phyloP scores from a whole-genome alignment of 805 yeast species.

The Diddensiella caesifluorescens region DNA sequence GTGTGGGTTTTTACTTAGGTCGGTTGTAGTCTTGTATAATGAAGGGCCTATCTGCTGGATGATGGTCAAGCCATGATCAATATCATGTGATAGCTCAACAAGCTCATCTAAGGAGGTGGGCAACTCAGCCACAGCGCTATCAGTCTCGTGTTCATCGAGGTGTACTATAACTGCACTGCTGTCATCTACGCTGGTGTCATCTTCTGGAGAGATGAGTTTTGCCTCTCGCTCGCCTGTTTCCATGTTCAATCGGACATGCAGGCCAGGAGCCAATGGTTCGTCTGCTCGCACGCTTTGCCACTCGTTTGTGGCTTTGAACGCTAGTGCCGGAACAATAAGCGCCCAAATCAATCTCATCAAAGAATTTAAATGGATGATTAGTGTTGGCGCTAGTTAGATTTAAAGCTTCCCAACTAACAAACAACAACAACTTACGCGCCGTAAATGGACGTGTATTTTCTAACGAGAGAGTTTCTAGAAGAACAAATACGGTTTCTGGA shows the following conservation, averaged over 20 bases:
- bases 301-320: slow-evolving; percentile 55
- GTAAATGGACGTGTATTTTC: slow-evolving; percentile 7
- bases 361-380: too few species aligned
- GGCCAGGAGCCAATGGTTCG: slow-evolving; percentile 77
- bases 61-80: slow-evolving; percentile 50
- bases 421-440: too few species aligned
- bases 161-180: slow-evolving; percentile 6
- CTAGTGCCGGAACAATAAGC: too few species aligned
- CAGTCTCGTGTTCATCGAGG: slow-evolving; percentile 1
- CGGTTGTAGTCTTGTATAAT: slow-evolving; percentile 16
- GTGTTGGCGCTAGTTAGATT: too few species aligned
- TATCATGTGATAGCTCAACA: slow-evolving; percentile 54
- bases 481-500: slow-evolving; percentile 9
- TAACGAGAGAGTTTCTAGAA: slow-evolving; percentile 7
- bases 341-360: too few species aligned
- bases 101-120: slow-evolving; percentile 36
- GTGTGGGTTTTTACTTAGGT: slow-evolving; percentile 16
- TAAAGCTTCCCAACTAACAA: too few species aligned
- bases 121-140: not conserved
- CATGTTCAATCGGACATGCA: slow-evolving; percentile 68
- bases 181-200: slow-evolving; percentile 12
- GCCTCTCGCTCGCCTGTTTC: slow-evolving; percentile 72
- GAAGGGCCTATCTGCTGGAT: slow-evolving; percentile 27
- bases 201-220: slow-evolving; percentile 42
- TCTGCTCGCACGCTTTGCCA: slow-evolving; percentile 69